Conservation (phyloP, 306 rosid species). For the Dryas octopetala region DNA sequence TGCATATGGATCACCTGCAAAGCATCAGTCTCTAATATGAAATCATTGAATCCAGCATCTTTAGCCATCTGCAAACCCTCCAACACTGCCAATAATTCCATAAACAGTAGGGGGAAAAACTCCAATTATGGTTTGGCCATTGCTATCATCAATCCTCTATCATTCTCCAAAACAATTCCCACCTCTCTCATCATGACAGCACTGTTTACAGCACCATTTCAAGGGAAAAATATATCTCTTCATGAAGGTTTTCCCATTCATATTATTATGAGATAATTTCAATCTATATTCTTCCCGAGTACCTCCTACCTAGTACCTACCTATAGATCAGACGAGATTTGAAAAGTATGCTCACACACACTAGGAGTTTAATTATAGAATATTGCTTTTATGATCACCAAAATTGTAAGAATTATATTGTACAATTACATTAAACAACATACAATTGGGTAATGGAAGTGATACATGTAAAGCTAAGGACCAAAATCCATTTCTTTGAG, state of each 20-base stretch:
- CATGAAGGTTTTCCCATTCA: neutral
- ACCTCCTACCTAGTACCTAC: constrained; percentile 5
- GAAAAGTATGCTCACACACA: neutral
- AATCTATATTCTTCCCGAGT: constrained; percentile 3
- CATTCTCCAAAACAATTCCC: no score
- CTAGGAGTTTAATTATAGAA: neutral
- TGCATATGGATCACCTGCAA: neutral
- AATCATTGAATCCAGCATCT: neutral
- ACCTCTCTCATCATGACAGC: no score
- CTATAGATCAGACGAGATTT: neutral
- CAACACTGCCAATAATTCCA: neutral
- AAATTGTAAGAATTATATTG: constrained; percentile 19
- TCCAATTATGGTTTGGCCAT: neutral
- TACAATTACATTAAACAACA: constrained; percentile 6
- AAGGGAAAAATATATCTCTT: neutral
- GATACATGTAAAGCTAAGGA: constrained; percentile 10
- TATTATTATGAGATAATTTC: neutral
- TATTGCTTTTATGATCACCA: constrained; percentile 10
- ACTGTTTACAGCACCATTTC: neutral
- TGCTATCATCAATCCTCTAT: no score
- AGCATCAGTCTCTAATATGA: neutral
- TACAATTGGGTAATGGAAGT: constrained; percentile 13
- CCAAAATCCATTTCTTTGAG: constrained; percentile 20
- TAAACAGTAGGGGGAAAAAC: neutral
- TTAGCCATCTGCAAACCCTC: neutral